Conservation (phyloP, 805 yeast genomes). For the Yarrowia sp. region DNA sequence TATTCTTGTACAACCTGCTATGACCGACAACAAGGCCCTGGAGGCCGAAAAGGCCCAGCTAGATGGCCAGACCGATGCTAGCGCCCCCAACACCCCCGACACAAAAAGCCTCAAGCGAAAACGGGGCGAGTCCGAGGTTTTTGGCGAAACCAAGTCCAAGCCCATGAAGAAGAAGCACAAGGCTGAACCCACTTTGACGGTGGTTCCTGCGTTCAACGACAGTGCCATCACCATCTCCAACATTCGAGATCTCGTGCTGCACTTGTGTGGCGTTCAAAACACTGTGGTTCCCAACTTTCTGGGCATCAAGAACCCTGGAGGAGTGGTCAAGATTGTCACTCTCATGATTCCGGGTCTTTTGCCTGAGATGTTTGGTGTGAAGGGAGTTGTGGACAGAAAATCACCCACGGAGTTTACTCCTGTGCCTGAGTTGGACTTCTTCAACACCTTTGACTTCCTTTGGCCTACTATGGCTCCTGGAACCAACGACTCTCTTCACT, state of each 20-base stretch:
- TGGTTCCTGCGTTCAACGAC: slow-evolving; percentile 26
- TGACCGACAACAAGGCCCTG: slow-evolving; percentile 16
- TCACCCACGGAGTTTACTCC: slow-evolving; percentile 28
- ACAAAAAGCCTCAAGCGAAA: slow-evolving; percentile 13
- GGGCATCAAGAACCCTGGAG: slow-evolving; percentile 47
- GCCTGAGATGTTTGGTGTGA: slow-evolving; percentile 45
- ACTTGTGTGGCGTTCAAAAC: slow-evolving; percentile 43
- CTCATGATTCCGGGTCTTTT: slow-evolving; percentile 66
- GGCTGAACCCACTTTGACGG: slow-evolving; percentile 33
- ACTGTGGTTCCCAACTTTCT: slow-evolving; percentile 49
- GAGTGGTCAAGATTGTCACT: slow-evolving; percentile 55
- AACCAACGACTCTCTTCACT: slow-evolving; percentile 52
- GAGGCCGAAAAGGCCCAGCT: slow-evolving; percentile 2
- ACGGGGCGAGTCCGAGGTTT: background rate
- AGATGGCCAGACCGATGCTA: background rate
- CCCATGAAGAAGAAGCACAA: slow-evolving; percentile 33
- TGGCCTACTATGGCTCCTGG: slow-evolving; percentile 68
- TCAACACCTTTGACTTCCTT: slow-evolving; percentile 45
- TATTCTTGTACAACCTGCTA: background rate
- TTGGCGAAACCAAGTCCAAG: slow-evolving; percentile 1
- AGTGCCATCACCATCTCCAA: slow-evolving; percentile 34
- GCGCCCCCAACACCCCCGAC: background rate
- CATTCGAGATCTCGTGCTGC: slow-evolving; percentile 49
- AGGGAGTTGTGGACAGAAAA: background rate
- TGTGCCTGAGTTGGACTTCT: slow-evolving; percentile 37